These are phyloP conservation scores for Handroanthus guayacan DNA, from an alignment of 257 asterid species.

Conservation along the genomic window DNA sequence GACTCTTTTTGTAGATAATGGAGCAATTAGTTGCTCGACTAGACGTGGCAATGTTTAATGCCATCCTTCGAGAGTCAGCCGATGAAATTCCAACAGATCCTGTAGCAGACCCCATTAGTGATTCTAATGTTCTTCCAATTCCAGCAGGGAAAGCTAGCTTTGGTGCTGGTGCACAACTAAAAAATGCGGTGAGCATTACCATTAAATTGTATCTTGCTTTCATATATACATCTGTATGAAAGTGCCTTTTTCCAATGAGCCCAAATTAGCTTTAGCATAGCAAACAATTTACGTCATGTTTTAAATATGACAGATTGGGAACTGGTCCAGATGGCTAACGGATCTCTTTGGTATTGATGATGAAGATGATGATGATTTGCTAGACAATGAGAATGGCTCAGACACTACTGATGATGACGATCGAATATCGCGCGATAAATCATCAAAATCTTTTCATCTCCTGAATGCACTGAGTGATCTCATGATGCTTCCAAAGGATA, in stretches of 20 bases:
- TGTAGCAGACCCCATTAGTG: constrained; percentile 80
- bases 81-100: constrained; percentile 86
- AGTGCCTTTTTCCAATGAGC: neutral
- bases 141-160: constrained; percentile 78
- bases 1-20: constrained; percentile 57
- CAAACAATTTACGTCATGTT: neutral
- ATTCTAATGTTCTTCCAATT: constrained; percentile 72
- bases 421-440: constrained; percentile 39
- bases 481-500: constrained; percentile 90
- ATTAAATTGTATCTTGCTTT: neutral
- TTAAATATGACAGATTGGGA: constrained; percentile 65
- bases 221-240: neutral
- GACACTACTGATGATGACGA: constrained; percentile 42
- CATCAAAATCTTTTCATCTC: constrained; percentile 68
- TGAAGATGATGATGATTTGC: constrained; percentile 35
- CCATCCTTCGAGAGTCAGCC: constrained; percentile 75
- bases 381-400: constrained; percentile 41
- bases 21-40: constrained; percentile 76
- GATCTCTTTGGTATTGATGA: constrained; percentile 73
- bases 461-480: constrained; percentile 81
- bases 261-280: neutral
- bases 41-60: constrained; percentile 92
- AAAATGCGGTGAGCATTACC: constrained; percentile 60
- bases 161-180: constrained; percentile 85
- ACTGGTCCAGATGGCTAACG: constrained; percentile 85